Percentiles rank a stretch among this genome's conserved stretches.
phyloP scores from a whole-genome alignment of 1,284 basidiomycete genomes.

The Gymnopus androsaceus region DNA sequence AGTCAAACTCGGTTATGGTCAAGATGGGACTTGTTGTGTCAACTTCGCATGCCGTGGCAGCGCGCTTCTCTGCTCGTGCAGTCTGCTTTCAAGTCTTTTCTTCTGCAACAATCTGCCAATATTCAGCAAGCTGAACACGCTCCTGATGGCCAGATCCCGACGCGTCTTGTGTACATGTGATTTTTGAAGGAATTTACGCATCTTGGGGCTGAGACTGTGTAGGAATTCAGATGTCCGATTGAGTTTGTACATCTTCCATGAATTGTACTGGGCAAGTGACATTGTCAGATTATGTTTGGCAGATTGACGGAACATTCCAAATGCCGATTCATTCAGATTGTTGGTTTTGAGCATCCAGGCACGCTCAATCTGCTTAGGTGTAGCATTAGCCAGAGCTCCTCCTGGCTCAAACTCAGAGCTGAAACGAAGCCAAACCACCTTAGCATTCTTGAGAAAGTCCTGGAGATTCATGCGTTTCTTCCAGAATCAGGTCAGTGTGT shows the following conservation, averaged over 20 bases:
- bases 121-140: neutral
- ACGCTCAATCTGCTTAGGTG: neutral
- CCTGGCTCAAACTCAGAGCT: conserved; percentile 1
- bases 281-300: neutral
- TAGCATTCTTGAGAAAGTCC: neutral
- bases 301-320: neutral
- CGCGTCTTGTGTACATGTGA: neutral
- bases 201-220: neutral
- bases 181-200: conserved; percentile 5
- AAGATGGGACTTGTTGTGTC: conserved; percentile 2
- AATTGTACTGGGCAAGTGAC: conserved; percentile 1
- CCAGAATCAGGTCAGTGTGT: too few species aligned
- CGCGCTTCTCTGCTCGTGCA: neutral
- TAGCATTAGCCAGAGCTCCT: neutral
- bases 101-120: conserved; percentile 4
- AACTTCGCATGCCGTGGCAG: neutral
- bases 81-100: neutral
- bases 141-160: neutral
- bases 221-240: conserved; percentile 2
- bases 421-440: conserved; percentile 1
- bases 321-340: neutral
- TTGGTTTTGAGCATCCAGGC: conserved; percentile 1
- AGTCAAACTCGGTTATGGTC: conserved; percentile 17
- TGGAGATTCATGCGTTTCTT: neutral
- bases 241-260: neutral